Base-by-base conservation (phyloP, 352 stramenopile species). In the Elongisporangium undulatum region DNA sequence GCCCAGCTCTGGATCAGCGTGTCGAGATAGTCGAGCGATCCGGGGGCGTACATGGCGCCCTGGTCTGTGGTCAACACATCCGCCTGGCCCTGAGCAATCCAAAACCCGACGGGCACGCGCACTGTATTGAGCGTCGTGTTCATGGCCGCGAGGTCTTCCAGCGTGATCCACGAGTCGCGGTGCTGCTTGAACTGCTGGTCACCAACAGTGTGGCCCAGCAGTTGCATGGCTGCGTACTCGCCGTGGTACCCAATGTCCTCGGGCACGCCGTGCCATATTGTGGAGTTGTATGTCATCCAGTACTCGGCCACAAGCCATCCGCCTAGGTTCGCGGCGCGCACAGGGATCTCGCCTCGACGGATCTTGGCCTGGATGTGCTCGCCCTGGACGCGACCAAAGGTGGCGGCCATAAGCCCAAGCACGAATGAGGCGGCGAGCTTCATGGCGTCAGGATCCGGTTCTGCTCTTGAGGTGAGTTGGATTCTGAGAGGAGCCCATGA, bases 1-100 rank as follows among this genome's bases (percentile, higher is more conserved):
- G 66, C 74, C 79, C 77, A 89, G 1, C 64, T 48, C 58, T 72
- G 74, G 56, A 88, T 84, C 20, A 85, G 67, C 48, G 48, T 59
- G 59, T 89, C 79, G 1, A 89, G 49, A 26, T 86, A 89, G 56
- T 73, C 65, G 15, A 87, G 66, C n/a, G 61, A 61, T 3, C 64
- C 63, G 23, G 39, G 59, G 1, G 65, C 65, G 52, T 59, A 72
- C 52, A 72, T 57, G 23, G 63, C 55, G 17, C n/a, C 49, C 20
- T 69, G 34, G 6, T 56, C 26, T 19, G 39, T 24, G 51, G 20
- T 51, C 55, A 53, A 24, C 49, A 16, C 29, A 17, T 45, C 7
- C 17, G 48, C 13, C 17, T 49, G 67, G 23, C 75, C 68, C 16
- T 69, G 63, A 13, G 77, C 53, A 20, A 84, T 82, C 71, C 69